phyloP scores from a whole-genome alignment of 2,329 filamentous ascomycete genomes.

The Phyllosticta citriasiana region DNA sequence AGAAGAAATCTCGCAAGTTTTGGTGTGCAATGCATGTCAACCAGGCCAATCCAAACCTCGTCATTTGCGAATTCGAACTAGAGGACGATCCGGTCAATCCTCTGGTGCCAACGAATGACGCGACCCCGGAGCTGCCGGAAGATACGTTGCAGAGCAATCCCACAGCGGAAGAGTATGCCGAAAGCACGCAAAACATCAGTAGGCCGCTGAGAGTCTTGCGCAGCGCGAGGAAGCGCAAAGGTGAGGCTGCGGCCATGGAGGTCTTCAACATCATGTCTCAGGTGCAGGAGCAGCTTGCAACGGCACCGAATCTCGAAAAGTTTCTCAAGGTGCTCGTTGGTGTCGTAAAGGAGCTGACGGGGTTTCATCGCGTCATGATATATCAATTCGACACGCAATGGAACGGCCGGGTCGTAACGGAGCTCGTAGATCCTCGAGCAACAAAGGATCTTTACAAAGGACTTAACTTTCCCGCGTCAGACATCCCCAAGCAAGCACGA shows the following conservation, averaged over 20 bases:
- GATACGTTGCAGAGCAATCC: slow-evolving; percentile 66
- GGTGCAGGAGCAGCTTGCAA: slow-evolving; percentile 75
- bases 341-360: slow-evolving; percentile 79
- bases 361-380: slow-evolving; percentile 86
- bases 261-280: slow-evolving; percentile 89
- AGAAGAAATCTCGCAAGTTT: slow-evolving; percentile 52
- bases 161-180: slow-evolving; percentile 61
- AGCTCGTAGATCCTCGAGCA: slow-evolving; percentile 69
- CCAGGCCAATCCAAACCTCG: slow-evolving; percentile 53
- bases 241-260: slow-evolving; percentile 76
- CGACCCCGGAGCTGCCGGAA: slow-evolving; percentile 53
- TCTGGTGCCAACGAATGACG: slow-evolving; percentile 49
- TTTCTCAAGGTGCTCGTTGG: slow-evolving; percentile 77
- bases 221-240: slow-evolving; percentile 63
- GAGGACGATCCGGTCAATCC: slow-evolving; percentile 66
- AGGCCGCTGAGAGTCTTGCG: slow-evolving; percentile 68
- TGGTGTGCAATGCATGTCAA: slow-evolving; percentile 84
- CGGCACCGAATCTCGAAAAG: slow-evolving; percentile 57
- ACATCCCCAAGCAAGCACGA: slow-evolving; percentile 75
- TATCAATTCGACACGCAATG: slow-evolving; percentile 79
- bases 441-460: slow-evolving; percentile 81
- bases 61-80: slow-evolving; percentile 83
- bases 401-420: slow-evolving; percentile 81
- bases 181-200: slow-evolving; percentile 66
- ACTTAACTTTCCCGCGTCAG: slow-evolving; percentile 77